Evolutionary conservation across 257 asterid genomes (phyloP), one percentile per base, ranked within the genome.

Genomic region (Henckelia pumila): DNA sequence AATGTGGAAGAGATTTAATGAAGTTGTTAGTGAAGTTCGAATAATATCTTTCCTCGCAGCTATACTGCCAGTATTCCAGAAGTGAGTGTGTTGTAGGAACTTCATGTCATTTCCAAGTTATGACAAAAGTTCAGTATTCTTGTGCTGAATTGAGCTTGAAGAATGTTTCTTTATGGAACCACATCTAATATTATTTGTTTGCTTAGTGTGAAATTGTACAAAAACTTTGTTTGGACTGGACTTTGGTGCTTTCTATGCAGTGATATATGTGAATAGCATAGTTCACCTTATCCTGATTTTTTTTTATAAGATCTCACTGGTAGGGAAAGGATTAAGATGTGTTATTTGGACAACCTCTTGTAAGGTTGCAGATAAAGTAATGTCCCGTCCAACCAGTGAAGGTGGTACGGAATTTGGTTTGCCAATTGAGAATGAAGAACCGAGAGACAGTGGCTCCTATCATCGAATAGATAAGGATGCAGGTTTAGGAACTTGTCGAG

Each of bases 401-500:
- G 74, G 28, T 6, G 21, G 52, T 68, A 73, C 37, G 69, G 77
- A 74, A 62, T 53, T 50, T 55, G 58, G 64, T 80, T 76, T 81
- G 50, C 73, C 80, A 30, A 30, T 73, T 20, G 84, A 69, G 49
- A 76, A 70, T 63, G 81, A 73, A 76, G 82, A 74, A 70, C 71
- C 79, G 28, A 71, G 74, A 60, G 74, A 68, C 44, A 77, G 82
- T 59, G 67, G 67, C 26, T 77, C 94, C 25, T 67, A 80, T 61
- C 73, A 62, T 61, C 74, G 86, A 77, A 56, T 70, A 68, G 88
- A 83, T 76, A 78, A 74, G 66, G 97, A 89, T 57, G 71, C 76
- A 58, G 86, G 87, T 57, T 47, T 71, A 22, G 63, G 73, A 25
- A 75, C 92, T 63, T 92, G 98, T 83, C 85, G 98, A 67, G 98